Percentiles rank a stretch among this genome's conserved stretches.
Conservation (phyloP, 2,329 filamentous ascomycete species). For the Elsinoe australis region DNA sequence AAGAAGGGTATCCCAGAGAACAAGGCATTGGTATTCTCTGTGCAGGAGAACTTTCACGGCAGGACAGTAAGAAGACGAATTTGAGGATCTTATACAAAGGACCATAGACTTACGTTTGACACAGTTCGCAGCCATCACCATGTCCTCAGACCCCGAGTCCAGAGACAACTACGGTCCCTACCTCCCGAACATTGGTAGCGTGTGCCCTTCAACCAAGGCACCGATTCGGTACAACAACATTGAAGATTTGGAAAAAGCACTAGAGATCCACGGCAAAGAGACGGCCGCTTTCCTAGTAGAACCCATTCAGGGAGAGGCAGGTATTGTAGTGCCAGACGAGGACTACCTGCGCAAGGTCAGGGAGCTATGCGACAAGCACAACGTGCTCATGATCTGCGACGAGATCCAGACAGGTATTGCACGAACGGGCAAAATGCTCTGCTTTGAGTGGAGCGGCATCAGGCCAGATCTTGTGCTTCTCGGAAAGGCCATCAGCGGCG, state of each 20-base stretch:
- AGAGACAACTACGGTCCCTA: slow-evolving; percentile 96
- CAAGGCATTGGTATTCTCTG: slow-evolving; percentile 77
- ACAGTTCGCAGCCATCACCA: slow-evolving; percentile 86
- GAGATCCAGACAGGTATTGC: slow-evolving; percentile 98
- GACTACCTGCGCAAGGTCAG: slow-evolving; percentile 75
- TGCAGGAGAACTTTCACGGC: slow-evolving; percentile 90
- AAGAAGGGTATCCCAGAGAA: slow-evolving; percentile 80
- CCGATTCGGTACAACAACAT: slow-evolving; percentile 81
- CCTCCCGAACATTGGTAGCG: slow-evolving; percentile 76
- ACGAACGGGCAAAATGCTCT: slow-evolving; percentile 86
- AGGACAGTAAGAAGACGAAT: slow-evolving; percentile 60
- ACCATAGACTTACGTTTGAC: neutral
- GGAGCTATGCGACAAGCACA: slow-evolving; percentile 86
- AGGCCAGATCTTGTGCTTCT: slow-evolving; percentile 92
- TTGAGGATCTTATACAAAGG: neutral
- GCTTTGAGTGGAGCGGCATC: slow-evolving; percentile 88
- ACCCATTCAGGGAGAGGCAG: slow-evolving; percentile 95
- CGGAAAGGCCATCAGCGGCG: slow-evolving; percentile 94
- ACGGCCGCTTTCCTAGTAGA: slow-evolving; percentile 91
- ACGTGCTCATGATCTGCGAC: slow-evolving; percentile 91
- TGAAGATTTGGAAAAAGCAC: slow-evolving; percentile 65
- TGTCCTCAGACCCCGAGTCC: slow-evolving; percentile 92
- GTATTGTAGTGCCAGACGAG: slow-evolving; percentile 88
- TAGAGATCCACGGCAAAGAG: slow-evolving; percentile 73
- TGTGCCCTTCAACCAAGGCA: slow-evolving; percentile 66